phyloP scores from a whole-genome alignment of 305 asterid genomes.

The Solanum hybrid region DNA sequence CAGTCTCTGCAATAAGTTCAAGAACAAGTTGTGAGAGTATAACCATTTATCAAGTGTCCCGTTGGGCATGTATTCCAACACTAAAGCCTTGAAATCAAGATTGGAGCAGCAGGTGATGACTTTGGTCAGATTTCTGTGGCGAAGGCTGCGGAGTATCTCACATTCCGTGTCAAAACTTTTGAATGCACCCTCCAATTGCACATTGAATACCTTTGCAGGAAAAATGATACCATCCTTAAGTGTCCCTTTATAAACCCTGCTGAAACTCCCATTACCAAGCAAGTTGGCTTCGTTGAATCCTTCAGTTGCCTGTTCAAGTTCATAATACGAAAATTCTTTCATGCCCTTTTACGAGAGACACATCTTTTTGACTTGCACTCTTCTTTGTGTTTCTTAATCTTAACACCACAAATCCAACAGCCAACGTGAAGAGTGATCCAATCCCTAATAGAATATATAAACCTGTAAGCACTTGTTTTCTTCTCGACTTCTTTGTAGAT shows the following conservation, averaged over 20 bases:
- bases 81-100: not conserved
- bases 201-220: not conserved
- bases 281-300: not conserved
- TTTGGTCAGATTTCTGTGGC: not conserved
- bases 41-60: not conserved
- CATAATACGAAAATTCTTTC: not conserved
- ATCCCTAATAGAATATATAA: not conserved
- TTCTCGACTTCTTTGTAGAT: not conserved
- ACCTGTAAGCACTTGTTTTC: fast-evolving
- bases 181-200: not conserved
- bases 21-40: not conserved
- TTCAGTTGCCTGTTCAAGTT: not conserved
- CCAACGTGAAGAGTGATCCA: not conserved
- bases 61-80: not conserved
- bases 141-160: not conserved
- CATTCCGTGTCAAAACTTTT: not conserved
- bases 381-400: not conserved
- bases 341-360: not conserved
- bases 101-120: not conserved
- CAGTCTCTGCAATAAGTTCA: not conserved
- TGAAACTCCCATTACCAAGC: not conserved
- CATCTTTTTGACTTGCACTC: not conserved
- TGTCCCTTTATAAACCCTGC: not conserved
- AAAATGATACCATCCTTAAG: not conserved
- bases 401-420: not conserved